These are phyloP conservation scores for Globisporangium echinulatum DNA, from an alignment of 352 stramenopile species.

Conservation along the genomic window DNA sequence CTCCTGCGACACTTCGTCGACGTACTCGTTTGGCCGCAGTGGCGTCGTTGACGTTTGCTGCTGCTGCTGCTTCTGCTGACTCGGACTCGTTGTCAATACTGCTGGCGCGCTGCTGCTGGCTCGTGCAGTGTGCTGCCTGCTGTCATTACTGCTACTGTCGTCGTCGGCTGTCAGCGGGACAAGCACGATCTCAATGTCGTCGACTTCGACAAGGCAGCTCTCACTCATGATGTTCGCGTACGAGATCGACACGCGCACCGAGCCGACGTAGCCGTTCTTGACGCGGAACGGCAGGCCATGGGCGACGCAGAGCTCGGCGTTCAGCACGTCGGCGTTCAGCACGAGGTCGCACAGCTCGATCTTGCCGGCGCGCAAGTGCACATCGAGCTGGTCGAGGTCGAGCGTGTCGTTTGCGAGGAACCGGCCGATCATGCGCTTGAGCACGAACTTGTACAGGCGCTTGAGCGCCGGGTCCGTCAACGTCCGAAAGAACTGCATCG, in stretches of 20 bases:
- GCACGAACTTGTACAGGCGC: conserved; percentile 88
- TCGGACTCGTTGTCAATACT: background rate
- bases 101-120: conserved; percentile 1
- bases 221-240: conserved; percentile 87
- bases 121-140: too few relatives aligned
- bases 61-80: conserved; percentile 9
- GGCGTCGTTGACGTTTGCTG: background rate
- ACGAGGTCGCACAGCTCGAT: conserved; percentile 80
- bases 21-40: conserved; percentile 22
- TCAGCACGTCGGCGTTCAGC: conserved; percentile 74
- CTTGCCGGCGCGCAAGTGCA: conserved; percentile 68
- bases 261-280: conserved; percentile 82
- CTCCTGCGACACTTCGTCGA: conserved; percentile 83
- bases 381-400: conserved; percentile 82
- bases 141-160: background rate
- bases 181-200: conserved; percentile 86
- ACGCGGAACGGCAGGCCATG: conserved; percentile 74
- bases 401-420: conserved; percentile 79
- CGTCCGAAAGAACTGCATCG: conserved; percentile 86
- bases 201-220: conserved; percentile 82
- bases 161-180: conserved; percentile 31
- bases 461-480: conserved; percentile 86
- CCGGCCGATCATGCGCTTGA: conserved; percentile 86
- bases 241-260: conserved; percentile 76
- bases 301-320: conserved; percentile 66